phyloP scores from a whole-genome alignment of 495 filamentous ascomycete genomes.

The Tuber umbilicatum region DNA sequence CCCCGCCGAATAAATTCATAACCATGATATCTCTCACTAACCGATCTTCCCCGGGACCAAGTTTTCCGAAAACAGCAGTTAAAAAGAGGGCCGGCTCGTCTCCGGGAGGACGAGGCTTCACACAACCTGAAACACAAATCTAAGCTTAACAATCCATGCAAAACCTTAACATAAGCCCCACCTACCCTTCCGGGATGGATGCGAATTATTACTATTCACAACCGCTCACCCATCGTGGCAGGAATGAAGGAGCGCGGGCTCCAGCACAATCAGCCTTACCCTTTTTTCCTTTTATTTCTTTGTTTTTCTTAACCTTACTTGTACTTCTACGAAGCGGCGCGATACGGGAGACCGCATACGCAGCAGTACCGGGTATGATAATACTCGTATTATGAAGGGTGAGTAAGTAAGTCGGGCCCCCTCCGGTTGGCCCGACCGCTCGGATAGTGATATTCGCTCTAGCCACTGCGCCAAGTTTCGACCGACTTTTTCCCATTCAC shows the following conservation, averaged over 20 bases:
- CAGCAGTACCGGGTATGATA: neutral
- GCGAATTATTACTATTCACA: neutral
- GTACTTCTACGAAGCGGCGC: no score
- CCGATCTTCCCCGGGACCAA: neutral
- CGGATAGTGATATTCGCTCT: no score
- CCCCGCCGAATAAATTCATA: neutral
- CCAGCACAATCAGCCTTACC: neutral
- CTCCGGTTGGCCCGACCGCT: no score
- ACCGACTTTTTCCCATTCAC: no score
- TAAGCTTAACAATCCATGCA: slow-evolving; percentile 6
- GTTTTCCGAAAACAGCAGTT: neutral
- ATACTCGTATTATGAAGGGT: no score
- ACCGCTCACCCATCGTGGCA: neutral
- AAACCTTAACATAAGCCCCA: slow-evolving; percentile 4
- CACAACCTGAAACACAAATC: neutral
- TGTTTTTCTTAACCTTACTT: neutral
- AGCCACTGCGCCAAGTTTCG: no score
- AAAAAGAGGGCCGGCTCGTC: neutral
- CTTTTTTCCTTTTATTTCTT: neutral
- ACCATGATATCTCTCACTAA: no score
- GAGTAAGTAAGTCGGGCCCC: no score
- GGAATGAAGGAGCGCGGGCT: neutral
- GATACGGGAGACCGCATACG: neutral
- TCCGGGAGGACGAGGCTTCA: neutral
- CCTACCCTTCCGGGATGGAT: neutral